Percentiles rank a stretch among this genome's conserved stretches.
These are phyloP conservation scores for Euphorbia celastroides DNA, from an alignment of 441 rosid genomes.

Conservation along the genomic window DNA sequence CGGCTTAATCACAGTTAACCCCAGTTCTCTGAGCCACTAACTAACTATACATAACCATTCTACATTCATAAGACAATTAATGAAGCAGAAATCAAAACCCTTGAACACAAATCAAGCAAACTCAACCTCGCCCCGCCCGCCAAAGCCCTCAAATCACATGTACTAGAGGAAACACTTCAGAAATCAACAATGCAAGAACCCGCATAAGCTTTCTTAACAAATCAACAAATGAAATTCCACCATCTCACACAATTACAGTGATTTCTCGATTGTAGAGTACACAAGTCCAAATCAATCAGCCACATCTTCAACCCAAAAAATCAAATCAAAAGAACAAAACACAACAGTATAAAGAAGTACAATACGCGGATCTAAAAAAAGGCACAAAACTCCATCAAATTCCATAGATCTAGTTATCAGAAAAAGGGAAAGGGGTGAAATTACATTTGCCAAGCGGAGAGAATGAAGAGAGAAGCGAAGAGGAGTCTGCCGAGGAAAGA, in stretches of 20 bases:
- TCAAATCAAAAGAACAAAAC: not conserved
- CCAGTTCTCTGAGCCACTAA: too few relatives aligned
- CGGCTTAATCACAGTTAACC: not conserved
- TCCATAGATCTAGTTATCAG: not conserved
- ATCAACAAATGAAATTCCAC: too few relatives aligned
- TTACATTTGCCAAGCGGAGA: conserved; percentile 49
- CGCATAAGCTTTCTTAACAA: too few relatives aligned
- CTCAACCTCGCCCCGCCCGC: not conserved
- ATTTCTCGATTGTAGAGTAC: not conserved
- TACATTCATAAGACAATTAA: not conserved
- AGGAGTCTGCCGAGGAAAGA: conserved; percentile 47
- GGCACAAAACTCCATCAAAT: not conserved
- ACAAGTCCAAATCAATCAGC: not conserved
- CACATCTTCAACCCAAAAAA: not conserved
- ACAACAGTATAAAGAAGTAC: not conserved
- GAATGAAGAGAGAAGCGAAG: conserved; percentile 43
- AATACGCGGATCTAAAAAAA: conserved; percentile 4
- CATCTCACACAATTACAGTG: not conserved
- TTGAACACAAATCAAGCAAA: not conserved
- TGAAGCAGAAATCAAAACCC: not conserved
- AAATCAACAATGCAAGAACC: not conserved
- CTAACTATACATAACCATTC: not conserved
- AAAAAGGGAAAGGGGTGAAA: not conserved
- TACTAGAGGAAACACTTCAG: not conserved
- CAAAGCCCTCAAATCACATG: not conserved